A percentile compares a stretch with the other conserved stretches of the same genome.
phyloP scores from a whole-genome alignment of 179 eudicot species.

The Corrigiola litoralis region DNA sequence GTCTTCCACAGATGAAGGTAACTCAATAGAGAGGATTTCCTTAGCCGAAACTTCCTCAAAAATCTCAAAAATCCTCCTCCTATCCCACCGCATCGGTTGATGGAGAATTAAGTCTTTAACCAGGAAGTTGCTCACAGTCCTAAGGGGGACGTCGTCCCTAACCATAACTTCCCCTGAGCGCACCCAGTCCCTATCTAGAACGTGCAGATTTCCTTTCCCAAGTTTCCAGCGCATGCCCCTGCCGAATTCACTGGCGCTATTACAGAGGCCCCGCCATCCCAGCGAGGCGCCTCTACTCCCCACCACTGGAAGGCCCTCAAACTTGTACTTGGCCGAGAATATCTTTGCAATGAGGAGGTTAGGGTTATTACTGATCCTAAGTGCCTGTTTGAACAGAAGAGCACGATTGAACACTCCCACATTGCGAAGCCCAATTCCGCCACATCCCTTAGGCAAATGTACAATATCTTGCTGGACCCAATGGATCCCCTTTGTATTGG shows the following conservation, averaged over 20 bases:
- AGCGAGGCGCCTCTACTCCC: too few species aligned
- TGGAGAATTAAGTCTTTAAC: background rate
- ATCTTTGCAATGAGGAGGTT: background rate
- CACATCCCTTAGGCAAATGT: background rate
- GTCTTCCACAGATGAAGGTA: background rate
- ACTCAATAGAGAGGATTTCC: background rate
- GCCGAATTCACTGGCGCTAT: too few species aligned
- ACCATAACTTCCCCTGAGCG: too few species aligned
- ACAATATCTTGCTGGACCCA: background rate
- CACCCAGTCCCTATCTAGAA: too few species aligned
- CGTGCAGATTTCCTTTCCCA: too few species aligned
- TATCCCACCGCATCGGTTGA: background rate
- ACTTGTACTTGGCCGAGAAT: too few species aligned
- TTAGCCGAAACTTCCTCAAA: background rate
- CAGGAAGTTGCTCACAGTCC: background rate
- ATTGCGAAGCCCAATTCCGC: background rate
- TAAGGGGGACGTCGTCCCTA: too few species aligned
- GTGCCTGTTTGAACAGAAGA: background rate
- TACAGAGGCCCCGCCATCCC: too few species aligned
- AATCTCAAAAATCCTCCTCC: too few species aligned
- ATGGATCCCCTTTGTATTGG: background rate
- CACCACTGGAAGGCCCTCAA: too few species aligned
- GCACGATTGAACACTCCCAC: background rate
- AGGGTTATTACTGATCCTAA: background rate
- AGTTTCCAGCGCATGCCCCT: too few species aligned